A percentile compares a stretch with the other conserved stretches of the same genome.
Evolutionary conservation across 208 protist species (phyloP).

Genomic region (Crithidia brevicula): DNA sequence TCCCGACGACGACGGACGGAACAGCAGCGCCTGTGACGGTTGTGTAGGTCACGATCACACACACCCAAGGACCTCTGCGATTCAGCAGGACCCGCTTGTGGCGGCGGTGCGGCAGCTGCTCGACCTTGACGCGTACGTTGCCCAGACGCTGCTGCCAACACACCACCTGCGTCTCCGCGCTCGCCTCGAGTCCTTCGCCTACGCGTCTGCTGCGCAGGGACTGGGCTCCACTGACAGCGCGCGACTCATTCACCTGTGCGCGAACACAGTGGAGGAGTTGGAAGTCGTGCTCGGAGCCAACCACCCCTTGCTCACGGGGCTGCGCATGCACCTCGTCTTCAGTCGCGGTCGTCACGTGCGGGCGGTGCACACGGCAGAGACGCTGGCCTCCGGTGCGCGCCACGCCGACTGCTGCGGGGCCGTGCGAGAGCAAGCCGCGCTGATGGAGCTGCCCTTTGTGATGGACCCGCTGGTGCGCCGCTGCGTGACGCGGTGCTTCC

Average conservation of each 20-base stretch:
- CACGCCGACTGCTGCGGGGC: conserved; percentile 68
- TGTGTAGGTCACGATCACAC: no score
- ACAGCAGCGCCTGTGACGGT: no score
- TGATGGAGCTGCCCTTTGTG: conserved; percentile 65
- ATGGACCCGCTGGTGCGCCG: conserved; percentile 57
- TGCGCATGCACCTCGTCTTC: conserved; percentile 77
- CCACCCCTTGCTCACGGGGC: conserved; percentile 62
- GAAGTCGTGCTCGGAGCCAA: conserved; percentile 55
- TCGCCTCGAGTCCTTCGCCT: conserved; percentile 53
- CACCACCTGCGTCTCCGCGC: conserved; percentile 57
- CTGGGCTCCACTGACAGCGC: conserved; percentile 40
- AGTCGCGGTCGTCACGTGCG: conserved; percentile 50
- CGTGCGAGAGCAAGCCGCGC: conserved; percentile 52
- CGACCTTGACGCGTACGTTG: conserved; percentile 41
- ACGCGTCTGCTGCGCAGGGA: conserved; percentile 30
- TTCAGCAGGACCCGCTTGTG: conserved; percentile 12
- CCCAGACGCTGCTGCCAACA: conserved; percentile 44
- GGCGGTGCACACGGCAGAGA: conserved; percentile 27
- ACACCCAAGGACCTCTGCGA: no score
- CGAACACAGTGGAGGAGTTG: conserved; percentile 58
- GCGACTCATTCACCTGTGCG: conserved; percentile 46
- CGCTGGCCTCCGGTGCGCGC: conserved; percentile 13
- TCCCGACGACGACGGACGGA: not conserved
- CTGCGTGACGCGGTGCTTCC: conserved; percentile 68
- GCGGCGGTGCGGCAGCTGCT: conserved; percentile 46